phyloP scores from a whole-genome alignment of 306 rosid species.

The Dalbergia cochinchinensis region DNA sequence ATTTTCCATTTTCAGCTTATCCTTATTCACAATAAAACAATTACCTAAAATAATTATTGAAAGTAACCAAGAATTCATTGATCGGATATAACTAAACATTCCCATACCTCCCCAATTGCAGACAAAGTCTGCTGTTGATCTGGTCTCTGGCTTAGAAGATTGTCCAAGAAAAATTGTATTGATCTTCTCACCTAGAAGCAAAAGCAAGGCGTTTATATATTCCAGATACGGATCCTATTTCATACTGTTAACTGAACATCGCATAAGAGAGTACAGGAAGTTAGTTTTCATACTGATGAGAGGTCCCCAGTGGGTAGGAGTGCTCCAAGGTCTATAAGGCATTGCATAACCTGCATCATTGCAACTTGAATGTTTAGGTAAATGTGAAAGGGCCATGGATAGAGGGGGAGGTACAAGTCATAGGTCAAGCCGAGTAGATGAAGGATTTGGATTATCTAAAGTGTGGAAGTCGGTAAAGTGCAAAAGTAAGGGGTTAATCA shows the following conservation, averaged over 20 bases:
- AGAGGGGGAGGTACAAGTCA: too few species aligned
- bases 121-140: constrained; percentile 75
- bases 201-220: background rate
- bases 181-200: constrained; percentile 76
- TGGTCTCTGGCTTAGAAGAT: constrained; percentile 67
- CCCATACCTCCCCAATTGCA: constrained; percentile 84
- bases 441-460: too few species aligned
- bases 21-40: background rate
- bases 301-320: constrained; percentile 86
- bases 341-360: constrained; percentile 69
- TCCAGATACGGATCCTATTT: background rate
- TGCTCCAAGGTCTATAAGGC: constrained; percentile 83
- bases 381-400: too few species aligned
- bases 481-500: too few species aligned
- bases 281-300: constrained; percentile 58
- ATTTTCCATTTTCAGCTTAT: constrained; percentile 20
- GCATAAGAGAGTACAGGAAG: background rate
- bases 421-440: too few species aligned
- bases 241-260: background rate
- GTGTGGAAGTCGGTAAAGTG: too few species aligned
- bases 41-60: background rate
- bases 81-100: background rate
- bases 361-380: constrained; percentile 9
- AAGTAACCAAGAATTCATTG: background rate
- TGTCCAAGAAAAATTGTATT: constrained; percentile 78